A percentile compares a stretch with the other conserved stretches of the same genome.
phyloP scores from a whole-genome alignment of 176 grass and related monocot genomes.

The Lolium multiflorum region DNA sequence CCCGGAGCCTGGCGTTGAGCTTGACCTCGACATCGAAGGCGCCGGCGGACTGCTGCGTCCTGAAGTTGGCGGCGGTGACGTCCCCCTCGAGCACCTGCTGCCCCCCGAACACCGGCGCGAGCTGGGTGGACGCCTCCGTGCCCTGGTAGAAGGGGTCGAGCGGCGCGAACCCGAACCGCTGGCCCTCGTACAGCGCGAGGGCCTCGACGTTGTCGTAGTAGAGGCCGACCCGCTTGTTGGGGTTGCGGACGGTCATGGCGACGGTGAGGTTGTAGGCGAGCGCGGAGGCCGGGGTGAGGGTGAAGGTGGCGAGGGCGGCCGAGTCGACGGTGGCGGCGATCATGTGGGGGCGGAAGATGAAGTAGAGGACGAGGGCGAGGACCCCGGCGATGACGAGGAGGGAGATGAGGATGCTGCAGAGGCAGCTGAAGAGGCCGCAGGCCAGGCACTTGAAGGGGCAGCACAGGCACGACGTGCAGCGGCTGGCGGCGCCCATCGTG shows the following conservation, averaged over 20 bases:
- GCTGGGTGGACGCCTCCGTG: background rate
- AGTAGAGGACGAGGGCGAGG: conserved; percentile 55
- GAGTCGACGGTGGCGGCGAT: conserved; percentile 46
- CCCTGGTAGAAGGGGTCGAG: conserved; percentile 69
- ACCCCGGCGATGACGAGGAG: conserved; percentile 46
- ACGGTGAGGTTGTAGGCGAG: conserved; percentile 49
- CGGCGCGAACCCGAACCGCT: conserved; percentile 52
- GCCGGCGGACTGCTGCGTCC: background rate
- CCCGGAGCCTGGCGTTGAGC: conserved; percentile 50
- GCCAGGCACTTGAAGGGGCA: conserved; percentile 62
- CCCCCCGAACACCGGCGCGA: conserved; percentile 36
- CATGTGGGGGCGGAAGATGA: conserved; percentile 72
- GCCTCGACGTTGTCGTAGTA: conserved; percentile 75
- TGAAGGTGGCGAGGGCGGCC: no score
- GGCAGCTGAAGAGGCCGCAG: conserved; percentile 59
- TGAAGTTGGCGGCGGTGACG: background rate
- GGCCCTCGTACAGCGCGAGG: conserved; percentile 42
- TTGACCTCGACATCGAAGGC: conserved; percentile 44
- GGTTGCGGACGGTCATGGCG: conserved; percentile 68
- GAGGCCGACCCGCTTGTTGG: conserved; percentile 67
- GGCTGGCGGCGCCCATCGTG: conserved; percentile 43
- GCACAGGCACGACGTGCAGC: conserved; percentile 59
- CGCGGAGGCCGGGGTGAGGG: background rate
- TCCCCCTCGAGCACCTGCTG: conserved; percentile 34
- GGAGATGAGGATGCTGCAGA: conserved; percentile 59